Evolutionary conservation across 2,329 filamentous ascomycete genomes (phyloP).

Genomic region (Penicillium sp.): DNA sequence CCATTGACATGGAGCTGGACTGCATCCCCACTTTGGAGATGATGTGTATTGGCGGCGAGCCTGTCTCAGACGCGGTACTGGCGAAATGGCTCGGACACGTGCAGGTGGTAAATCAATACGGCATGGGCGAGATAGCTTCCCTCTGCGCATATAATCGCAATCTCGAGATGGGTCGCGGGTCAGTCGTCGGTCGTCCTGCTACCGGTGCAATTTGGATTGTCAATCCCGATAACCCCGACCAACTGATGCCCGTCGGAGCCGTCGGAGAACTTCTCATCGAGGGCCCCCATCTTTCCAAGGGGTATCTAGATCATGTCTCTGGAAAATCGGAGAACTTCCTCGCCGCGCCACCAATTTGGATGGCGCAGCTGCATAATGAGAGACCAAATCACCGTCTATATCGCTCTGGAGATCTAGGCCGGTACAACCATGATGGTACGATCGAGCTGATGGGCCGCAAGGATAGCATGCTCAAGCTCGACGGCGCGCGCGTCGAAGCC

Average conservation of each 20-base stretch:
- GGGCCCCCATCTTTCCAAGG: constrained; percentile 28
- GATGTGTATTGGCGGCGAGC: constrained; percentile 31
- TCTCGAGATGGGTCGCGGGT: constrained; percentile 11
- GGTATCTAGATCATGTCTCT: constrained; percentile 26
- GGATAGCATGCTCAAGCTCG: constrained; percentile 29
- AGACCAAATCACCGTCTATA: constrained; percentile 21
- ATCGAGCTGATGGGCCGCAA: constrained; percentile 31
- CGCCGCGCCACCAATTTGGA: constrained; percentile 13
- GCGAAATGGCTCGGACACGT: constrained; percentile 18
- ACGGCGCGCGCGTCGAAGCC: constrained; percentile 25
- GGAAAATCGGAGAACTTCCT: constrained; percentile 22
- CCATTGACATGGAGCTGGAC: constrained; percentile 21
- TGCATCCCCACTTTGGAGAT: constrained; percentile 22
- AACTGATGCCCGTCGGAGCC: constrained; percentile 28
- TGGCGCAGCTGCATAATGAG: constrained; percentile 13
- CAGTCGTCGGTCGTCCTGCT: constrained; percentile 19
- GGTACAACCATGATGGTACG: constrained; percentile 23
- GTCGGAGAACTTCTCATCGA: constrained; percentile 33
- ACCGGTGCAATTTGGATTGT: constrained; percentile 33
- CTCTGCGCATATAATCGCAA: constrained; percentile 26
- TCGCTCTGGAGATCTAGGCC: constrained; percentile 28
- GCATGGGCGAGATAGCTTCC: constrained; percentile 30
- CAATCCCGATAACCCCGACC: constrained; percentile 20
- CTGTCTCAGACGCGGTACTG: constrained; percentile 24
- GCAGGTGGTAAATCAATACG: constrained; percentile 28